Percentiles rank a stretch among this genome's conserved stretches.
Evolutionary conservation across 352 stramenopile genomes (phyloP).

Genomic region (Blastocystis sp.): DNA sequence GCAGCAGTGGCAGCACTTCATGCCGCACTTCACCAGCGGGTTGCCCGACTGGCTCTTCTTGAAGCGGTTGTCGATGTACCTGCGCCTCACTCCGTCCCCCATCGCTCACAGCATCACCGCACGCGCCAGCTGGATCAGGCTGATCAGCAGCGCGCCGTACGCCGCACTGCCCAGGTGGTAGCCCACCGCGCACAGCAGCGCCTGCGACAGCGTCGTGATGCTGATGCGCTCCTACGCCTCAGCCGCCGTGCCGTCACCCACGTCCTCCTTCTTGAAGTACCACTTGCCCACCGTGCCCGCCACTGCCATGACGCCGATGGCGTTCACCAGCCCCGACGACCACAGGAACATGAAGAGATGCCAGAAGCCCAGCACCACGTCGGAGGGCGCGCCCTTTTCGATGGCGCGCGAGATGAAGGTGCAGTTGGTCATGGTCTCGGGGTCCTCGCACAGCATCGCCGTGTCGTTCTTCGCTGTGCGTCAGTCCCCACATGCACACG

Average conservation of each 20-base stretch:
- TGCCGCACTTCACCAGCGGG: conserved; percentile 79
- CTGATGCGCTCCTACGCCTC: conserved; percentile 77
- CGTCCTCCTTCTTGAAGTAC: conserved; percentile 85
- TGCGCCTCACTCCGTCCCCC: conserved; percentile 78
- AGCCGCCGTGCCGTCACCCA: conserved; percentile 70
- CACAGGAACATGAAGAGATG: conserved; percentile 91
- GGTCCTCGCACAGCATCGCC: conserved; percentile 73
- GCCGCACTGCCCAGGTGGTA: conserved; percentile 92
- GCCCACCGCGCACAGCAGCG: conserved; percentile 79
- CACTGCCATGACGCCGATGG: conserved; percentile 88
- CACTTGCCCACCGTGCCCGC: conserved; percentile 84
- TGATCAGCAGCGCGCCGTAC: conserved; percentile 91
- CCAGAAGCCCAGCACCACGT: conserved; percentile 72
- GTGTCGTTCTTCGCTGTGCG: conserved; percentile 69
- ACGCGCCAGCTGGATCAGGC: conserved; percentile 89
- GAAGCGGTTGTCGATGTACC: conserved; percentile 80
- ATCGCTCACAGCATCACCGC: conserved; percentile 75
- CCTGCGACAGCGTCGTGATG: conserved; percentile 73
- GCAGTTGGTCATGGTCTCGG: conserved; percentile 79
- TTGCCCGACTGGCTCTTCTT: conserved; percentile 81
- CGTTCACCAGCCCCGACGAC: conserved; percentile 90
- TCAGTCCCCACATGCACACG: background rate
- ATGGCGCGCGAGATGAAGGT: conserved; percentile 80
- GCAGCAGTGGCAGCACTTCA: conserved; percentile 75
- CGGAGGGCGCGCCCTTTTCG: conserved; percentile 17